Base-by-base conservation (phyloP, 2,329 filamentous ascomycete species). In the Alternaria sp. region DNA sequence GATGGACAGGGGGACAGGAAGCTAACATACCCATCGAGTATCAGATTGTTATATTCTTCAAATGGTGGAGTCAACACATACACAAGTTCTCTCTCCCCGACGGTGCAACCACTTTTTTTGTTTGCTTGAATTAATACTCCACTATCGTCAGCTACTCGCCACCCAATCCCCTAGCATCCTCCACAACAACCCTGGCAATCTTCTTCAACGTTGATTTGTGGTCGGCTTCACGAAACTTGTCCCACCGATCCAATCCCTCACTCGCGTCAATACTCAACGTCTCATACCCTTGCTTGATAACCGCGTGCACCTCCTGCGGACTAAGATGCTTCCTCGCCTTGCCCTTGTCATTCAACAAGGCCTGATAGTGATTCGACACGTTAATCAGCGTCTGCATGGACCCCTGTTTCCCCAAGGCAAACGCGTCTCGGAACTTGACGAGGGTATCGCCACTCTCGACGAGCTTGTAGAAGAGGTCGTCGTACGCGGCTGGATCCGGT, bases 381-480 rank as follows among this genome's bases (percentile, higher is more conserved):
- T 86, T 91, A 57, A 97, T 89, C 30, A 97, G 84, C 1, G 92
- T 96, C 49, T 92, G 90, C 71, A 97, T 95, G 3, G 92, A 92
- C 79, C 70, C 69, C 9, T 76, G 72, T 28, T 70, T 63, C 56
- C 66, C 74, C 28, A 75, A 74, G 22, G 6, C 80, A 77, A 95
- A 98, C 9, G 87, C 89, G 63, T 93, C 88, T 41, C 92, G 88
- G 80, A 98, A 97, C 73, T 92, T 93, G 32, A 85, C 82, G 22
- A 98, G 85, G 12, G 92, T 86, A 49, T 96, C 92, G 11, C 94
- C 93, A 2, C 90, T 91, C 79, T 99, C 95, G 26, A 98, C 93
- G 2, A 98, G 87, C 80, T 99, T 99, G 86, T 99, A 99, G 81
- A 99, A 98, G 0, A 99, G 84, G 73, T 99, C 95, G 71, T 99